A percentile compares a stretch with the other conserved stretches of the same genome.
Conservation (phyloP, 192 early-diverging fungal genomes). For the Ambispora gerdemannii region DNA sequence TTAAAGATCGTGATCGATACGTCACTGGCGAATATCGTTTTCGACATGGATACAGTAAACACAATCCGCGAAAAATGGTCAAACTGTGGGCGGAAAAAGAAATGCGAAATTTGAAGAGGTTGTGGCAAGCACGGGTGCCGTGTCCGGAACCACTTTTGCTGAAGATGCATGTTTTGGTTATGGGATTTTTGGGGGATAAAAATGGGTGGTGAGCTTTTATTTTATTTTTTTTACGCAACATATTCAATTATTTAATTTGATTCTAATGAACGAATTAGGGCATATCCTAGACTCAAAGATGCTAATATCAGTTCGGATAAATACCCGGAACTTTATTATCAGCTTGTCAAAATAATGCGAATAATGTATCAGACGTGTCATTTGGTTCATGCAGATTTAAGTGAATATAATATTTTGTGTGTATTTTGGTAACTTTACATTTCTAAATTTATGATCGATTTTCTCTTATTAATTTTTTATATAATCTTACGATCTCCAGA, state of each 20-base stretch:
- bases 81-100: slow-evolving; percentile 99
- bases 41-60: slow-evolving; percentile 88
- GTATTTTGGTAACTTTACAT: too few relatives aligned
- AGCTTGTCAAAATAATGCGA: slow-evolving; percentile 84
- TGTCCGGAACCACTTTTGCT: slow-evolving; percentile 86
- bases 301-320: slow-evolving; percentile 72
- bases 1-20: slow-evolving; percentile 98
- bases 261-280: slow-evolving; percentile 41
- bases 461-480: slow-evolving; percentile 17
- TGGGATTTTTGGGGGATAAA: slow-evolving; percentile 89
- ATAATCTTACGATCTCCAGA: slow-evolving; percentile 33
- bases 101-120: slow-evolving; percentile 94
- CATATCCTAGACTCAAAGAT: slow-evolving; percentile 93
- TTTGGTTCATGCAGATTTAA: slow-evolving; percentile 96
- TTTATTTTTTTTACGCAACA: not conserved
- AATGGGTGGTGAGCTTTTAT: slow-evolving; percentile 67
- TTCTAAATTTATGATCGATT: too few relatives aligned
- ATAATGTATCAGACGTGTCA: slow-evolving; percentile 88
- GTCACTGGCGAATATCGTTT: slow-evolving; percentile 95
- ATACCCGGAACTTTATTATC: slow-evolving; percentile 75
- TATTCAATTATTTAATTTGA: not conserved
- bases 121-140: slow-evolving; percentile 80
- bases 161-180: slow-evolving; percentile 91
- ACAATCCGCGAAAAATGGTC: slow-evolving; percentile 98
- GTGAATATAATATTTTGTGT: slow-evolving; percentile 95